phyloP scores from a whole-genome alignment of 2,329 filamentous ascomycete genomes.

The Colletotrichum filicis region DNA sequence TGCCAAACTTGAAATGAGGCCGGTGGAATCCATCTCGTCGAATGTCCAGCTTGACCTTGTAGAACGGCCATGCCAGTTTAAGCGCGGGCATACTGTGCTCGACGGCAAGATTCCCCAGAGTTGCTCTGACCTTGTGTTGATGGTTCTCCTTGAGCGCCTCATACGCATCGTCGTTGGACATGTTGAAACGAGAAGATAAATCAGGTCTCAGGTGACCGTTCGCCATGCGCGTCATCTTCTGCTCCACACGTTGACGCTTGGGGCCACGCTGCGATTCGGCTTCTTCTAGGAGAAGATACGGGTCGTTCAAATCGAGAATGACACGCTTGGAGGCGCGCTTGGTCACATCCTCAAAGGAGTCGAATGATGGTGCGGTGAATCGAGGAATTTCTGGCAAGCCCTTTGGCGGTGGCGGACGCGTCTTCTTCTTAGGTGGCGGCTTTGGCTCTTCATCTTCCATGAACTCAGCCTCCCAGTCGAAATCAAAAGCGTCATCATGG shows the following conservation, averaged over 20 bases:
- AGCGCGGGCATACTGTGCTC: slow-evolving; percentile 94
- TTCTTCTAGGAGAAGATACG: slow-evolving; percentile 85
- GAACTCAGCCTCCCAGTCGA: slow-evolving; percentile 74
- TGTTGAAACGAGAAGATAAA: slow-evolving; percentile 87
- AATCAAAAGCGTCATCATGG: slow-evolving; percentile 49
- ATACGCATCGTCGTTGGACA: slow-evolving; percentile 96
- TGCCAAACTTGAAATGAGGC: slow-evolving; percentile 79
- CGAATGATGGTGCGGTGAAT: slow-evolving; percentile 77
- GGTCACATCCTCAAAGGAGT: slow-evolving; percentile 82
- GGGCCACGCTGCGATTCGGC: slow-evolving; percentile 71
- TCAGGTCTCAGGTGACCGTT: slow-evolving; percentile 78
- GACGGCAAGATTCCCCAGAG: slow-evolving; percentile 89
- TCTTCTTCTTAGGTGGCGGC: slow-evolving; percentile 67
- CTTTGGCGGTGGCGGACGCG: slow-evolving; percentile 71
- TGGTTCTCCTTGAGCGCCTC: slow-evolving; percentile 97
- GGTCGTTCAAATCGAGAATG: slow-evolving; percentile 87
- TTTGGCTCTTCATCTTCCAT: slow-evolving; percentile 59
- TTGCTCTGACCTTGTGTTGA: slow-evolving; percentile 94
- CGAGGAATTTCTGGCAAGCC: slow-evolving; percentile 68
- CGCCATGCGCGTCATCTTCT: slow-evolving; percentile 73
- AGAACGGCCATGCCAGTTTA: slow-evolving; percentile 95
- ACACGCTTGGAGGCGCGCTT: slow-evolving; percentile 81
- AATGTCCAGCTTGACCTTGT: slow-evolving; percentile 83
- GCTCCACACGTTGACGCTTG: slow-evolving; percentile 67
- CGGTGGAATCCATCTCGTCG: slow-evolving; percentile 86